Evolutionary conservation across 352 stramenopile genomes (phyloP), one percentile per base, ranked within the genome.

Genomic region (Nothophytophthora sp.): DNA sequence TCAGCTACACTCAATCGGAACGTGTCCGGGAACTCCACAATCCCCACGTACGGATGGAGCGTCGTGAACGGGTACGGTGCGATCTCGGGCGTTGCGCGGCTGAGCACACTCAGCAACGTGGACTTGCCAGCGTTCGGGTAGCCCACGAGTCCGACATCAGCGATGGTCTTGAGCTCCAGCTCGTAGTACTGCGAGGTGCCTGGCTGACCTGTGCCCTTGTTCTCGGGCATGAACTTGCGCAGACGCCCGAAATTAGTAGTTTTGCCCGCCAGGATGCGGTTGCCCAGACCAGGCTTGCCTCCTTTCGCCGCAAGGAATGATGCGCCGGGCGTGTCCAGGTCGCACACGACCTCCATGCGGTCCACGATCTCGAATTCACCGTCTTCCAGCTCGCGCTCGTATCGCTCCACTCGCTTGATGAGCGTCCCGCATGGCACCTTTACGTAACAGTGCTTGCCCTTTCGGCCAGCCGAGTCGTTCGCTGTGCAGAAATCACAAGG

Each of bases 51-150:
- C 15, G 97, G 96, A 60, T 98, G 88, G 28, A 99, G 73, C 38
- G 96, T 99, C 43, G 97, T 99, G 68, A 99, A 99, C 28, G 96
- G 91, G 66, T 99, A 99, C 18, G 90, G 88, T 8, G 96, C 97
- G 51, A 99, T 97, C 53, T 98, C 90, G 6, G 96, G 96, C 28
- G 81, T 94, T 1, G 96, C 96, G 15, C 82, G 81, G 35, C 89
- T 98, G 47, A 99, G 78, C 18, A 93, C 88, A 25, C 89, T 93
- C 9, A 99, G 74, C 33, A 99, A 68, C 27, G 86, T 98, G 12
- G 81, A 97, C 72, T 99, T 99, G 55, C 97, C 98, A 1, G 97
- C 97, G 72, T 99, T 99, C 1, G 98, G 98, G 60, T 98, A 99
- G 18, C 98, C 98, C 3, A 99, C 96, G 3, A 99, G 81, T 15